Evolutionary conservation across 2,329 filamentous ascomycete genomes (phyloP), one percentile per base, ranked within the genome.

Genomic region (Berkeleyomyces rouxiae): DNA sequence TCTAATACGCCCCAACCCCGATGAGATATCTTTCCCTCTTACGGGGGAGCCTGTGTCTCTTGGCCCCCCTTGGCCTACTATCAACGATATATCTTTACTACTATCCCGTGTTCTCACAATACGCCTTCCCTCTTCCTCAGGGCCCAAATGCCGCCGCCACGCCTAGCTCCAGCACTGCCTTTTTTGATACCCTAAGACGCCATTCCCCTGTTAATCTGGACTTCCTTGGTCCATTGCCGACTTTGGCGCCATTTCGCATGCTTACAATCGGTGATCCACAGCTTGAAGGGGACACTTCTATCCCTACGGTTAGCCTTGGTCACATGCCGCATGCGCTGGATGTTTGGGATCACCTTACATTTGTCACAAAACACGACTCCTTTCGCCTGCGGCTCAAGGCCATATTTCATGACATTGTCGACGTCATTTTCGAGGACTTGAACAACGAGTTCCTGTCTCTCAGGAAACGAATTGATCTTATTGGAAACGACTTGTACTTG

Each of bases 401-500:
- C 69, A 74, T 75, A 57, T 70, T 80, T 9, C 83, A 86, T 71
- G 82, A 85, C 65, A 64, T 80, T 0, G 73, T 85, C 62, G 83
- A 86, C 67, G 73, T 89, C 42, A 76, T 78, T 66, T 77, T 82
- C 64, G 79, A 85, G 63, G 90, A 96, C 71, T 74, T 90, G 1
- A 84, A 83, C 5, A 80, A 82, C 67, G 78, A 84, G 16, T 67
- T 91, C 59, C 78, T 84, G 67, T 85, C 84, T 0, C 76, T 80
- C 59, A 82, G 88, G 67, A 99, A 99, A 75, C 80, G 82, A 16
- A 72, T 99, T 67, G 93, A 99, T 72, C 81, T 96, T 1, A 82
- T 90, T 69, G 93, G 93, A 3, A 99, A 99, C 73, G 93, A 99
- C 74, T 88, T 84, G 70, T 99, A 97, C 73, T 81, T 99, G 40